phyloP scores from a whole-genome alignment of 2,329 filamentous ascomycete genomes.

The Fusarium neocosmosporiellum region DNA sequence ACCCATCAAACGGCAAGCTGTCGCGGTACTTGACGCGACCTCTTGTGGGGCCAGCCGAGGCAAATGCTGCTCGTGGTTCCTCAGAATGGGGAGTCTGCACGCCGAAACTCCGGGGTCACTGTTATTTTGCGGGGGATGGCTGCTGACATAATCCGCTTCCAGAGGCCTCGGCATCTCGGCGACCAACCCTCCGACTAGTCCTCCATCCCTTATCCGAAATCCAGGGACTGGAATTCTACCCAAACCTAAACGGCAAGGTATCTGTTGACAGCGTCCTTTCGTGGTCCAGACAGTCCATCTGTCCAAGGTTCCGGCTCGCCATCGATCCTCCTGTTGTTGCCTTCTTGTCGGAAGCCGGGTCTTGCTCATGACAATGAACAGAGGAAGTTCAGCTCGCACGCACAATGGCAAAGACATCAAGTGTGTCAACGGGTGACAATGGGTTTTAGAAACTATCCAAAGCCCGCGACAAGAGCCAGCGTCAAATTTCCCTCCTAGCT shows the following conservation, averaged over 20 bases:
- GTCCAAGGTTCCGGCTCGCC: neutral
- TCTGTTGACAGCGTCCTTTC: neutral
- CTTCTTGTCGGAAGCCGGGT: neutral
- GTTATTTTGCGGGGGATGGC: neutral
- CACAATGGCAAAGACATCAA: neutral
- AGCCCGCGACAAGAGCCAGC: neutral
- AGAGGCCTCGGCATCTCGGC: neutral
- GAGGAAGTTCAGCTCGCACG: neutral
- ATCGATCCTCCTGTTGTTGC: neutral
- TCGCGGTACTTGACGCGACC: constrained; percentile 32
- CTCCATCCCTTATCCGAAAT: neutral
- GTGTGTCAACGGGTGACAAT: neutral
- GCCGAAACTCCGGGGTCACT: constrained; percentile 37
- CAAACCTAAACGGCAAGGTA: constrained; percentile 1
- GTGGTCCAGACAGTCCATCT: neutral
- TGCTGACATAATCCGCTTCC: neutral
- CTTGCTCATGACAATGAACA: neutral
- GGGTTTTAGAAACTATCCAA: neutral
- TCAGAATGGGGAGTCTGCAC: constrained; percentile 14
- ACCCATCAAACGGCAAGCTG: constrained; percentile 29
- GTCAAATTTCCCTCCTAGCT: neutral
- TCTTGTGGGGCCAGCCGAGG: constrained; percentile 48
- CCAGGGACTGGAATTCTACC: constrained; percentile 28
- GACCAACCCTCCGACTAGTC: neutral
- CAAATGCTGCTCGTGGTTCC: constrained; percentile 27